A percentile compares a stretch with the other conserved stretches of the same genome.
Conservation (phyloP, 192 early-diverging fungal species). For the Coemansia sp. region DNA sequence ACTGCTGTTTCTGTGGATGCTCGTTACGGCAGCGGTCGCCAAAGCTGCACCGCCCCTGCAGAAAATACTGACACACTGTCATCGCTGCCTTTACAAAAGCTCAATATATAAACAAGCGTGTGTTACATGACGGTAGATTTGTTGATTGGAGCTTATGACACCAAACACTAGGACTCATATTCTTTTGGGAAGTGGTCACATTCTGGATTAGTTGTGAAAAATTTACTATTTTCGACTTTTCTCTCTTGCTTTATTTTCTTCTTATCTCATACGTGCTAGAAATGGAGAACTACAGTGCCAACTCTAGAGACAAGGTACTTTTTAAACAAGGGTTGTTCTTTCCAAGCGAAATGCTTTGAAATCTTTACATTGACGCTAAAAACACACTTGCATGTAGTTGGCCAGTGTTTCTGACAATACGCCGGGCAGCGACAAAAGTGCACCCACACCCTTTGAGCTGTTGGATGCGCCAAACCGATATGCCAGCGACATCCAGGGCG, state of each 20-base stretch:
- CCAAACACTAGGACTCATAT: too few species aligned
- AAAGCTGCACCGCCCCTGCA: constrained; percentile 59
- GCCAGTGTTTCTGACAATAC: not conserved
- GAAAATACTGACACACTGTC: constrained; percentile 54
- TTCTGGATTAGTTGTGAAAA: too few species aligned
- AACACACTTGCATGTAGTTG: not conserved
- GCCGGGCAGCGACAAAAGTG: not conserved
- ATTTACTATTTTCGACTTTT: not conserved
- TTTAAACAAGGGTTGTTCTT: not conserved
- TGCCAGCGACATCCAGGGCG: constrained; percentile 22
- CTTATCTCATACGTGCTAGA: not conserved
- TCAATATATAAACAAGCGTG: too few species aligned
- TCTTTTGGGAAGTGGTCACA: too few species aligned
- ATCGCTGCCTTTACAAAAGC: constrained; percentile 9
- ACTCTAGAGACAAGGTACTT: constrained; percentile 2
- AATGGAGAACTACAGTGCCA: not conserved
- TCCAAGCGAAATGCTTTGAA: too few species aligned
- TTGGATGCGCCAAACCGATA: constrained; percentile 26
- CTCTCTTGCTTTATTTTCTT: constrained; percentile 1
- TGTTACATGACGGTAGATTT: too few species aligned
- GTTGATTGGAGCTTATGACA: too few species aligned
- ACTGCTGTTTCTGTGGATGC: constrained; percentile 51
- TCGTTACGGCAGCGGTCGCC: constrained; percentile 60
- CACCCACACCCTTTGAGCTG: not conserved
- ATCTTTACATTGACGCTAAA: not conserved